phyloP scores from a whole-genome alignment of 2,329 filamentous ascomycete species.

The Phaeomoniella chlamydospora region DNA sequence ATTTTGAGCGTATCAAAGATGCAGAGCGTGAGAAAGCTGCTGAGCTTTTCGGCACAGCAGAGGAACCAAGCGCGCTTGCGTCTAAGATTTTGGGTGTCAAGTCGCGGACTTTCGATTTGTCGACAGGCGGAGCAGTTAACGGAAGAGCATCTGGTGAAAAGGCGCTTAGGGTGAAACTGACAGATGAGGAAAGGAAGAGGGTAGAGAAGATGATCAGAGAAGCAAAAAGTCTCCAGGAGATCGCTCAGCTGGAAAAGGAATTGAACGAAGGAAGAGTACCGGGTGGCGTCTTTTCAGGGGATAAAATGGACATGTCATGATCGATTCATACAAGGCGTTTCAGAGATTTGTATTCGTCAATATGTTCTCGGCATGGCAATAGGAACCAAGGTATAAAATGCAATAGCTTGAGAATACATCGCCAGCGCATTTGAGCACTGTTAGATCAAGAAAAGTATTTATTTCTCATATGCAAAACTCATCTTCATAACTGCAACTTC shows the following conservation, averaged over 20 bases:
- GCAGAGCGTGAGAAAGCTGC: conserved; percentile 61
- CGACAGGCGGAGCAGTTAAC: conserved; percentile 20
- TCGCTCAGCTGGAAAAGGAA: conserved; percentile 80
- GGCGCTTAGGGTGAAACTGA: conserved; percentile 68
- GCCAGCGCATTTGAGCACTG: too few species aligned
- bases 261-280: conserved; percentile 80
- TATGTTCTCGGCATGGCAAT: background rate
- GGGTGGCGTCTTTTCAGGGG: conserved; percentile 34
- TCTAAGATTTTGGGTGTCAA: conserved; percentile 75
- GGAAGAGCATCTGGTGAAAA: conserved; percentile 33
- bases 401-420: too few species aligned
- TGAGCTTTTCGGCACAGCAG: conserved; percentile 68
- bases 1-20: conserved; percentile 83
- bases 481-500: conserved; percentile 48
- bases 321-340: background rate
- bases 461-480: too few species aligned
- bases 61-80: conserved; percentile 68
- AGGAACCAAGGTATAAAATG: too few species aligned
- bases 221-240: conserved; percentile 80
- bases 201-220: conserved; percentile 78
- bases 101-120: conserved; percentile 56
- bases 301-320: conserved; percentile 14
- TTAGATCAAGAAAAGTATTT: too few species aligned
- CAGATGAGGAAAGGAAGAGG: conserved; percentile 72
- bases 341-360: background rate